Conservation (phyloP, 2,329 filamentous ascomycete species). For the Aureobasidium sp. region DNA sequence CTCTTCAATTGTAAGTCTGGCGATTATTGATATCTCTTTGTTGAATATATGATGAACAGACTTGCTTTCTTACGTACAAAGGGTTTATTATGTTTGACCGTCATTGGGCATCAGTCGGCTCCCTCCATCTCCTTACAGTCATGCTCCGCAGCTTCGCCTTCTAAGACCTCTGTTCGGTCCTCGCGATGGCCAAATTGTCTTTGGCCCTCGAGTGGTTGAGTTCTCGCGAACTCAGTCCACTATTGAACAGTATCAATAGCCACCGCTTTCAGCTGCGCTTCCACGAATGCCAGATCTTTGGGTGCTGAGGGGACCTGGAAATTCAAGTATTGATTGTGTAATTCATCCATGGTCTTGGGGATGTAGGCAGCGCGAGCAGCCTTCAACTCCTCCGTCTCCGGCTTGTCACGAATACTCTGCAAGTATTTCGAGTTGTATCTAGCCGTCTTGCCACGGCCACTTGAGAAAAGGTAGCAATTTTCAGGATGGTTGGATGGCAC, state of each 20-base stretch:
- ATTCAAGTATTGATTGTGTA: not conserved
- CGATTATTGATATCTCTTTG: not conserved
- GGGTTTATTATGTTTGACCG: not conserved
- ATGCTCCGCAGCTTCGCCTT: not conserved
- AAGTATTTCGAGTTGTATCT: not conserved
- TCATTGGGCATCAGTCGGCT: not conserved
- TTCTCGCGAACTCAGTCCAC: not conserved
- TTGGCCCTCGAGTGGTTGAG: not conserved
- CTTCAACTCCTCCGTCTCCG: not conserved
- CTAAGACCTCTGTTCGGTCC: too few species aligned
- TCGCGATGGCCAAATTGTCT: not conserved
- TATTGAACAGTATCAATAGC: not conserved
- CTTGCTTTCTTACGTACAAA: not conserved
- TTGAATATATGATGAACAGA: constrained; percentile 4
- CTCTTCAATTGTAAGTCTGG: constrained; percentile 10
- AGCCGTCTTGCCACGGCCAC: not conserved
- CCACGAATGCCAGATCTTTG: not conserved
- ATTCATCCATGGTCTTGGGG: not conserved
- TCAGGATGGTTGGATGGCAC: not conserved
- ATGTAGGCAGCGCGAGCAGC: not conserved
- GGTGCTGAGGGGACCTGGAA: not conserved
- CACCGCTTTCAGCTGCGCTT: not conserved
- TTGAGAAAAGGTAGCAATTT: not conserved
- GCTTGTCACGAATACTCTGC: too few species aligned
- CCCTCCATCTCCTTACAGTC: not conserved